These are phyloP conservation scores for Scedosporium apiospermum DNA, from an alignment of 2,329 filamentous ascomycete genomes.

Conservation along the genomic window DNA sequence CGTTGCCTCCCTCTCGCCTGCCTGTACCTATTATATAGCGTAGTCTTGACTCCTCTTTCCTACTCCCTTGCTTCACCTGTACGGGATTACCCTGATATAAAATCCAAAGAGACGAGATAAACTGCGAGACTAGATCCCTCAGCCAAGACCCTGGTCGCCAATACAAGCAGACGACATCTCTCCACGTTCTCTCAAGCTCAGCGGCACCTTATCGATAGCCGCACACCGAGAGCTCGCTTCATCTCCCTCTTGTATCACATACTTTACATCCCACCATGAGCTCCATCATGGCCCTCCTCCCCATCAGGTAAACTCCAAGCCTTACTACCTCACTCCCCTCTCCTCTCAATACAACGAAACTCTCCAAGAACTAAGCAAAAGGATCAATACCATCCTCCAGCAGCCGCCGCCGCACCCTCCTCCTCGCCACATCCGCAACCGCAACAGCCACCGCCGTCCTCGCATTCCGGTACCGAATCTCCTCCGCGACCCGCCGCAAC, in stretches of 20 bases:
- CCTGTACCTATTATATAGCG: no score
- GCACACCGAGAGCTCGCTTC: not conserved
- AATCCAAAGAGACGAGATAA: no score
- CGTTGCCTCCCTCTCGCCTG: not conserved
- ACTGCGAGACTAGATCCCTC: no score
- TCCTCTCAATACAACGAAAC: not conserved
- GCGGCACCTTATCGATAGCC: not conserved
- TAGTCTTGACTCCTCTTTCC: not conserved
- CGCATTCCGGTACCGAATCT: constrained; percentile 15
- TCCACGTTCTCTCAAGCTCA: no score
- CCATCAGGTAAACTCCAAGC: not conserved
- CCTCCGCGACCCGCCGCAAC: constrained; percentile 27
- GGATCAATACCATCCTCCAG: constrained; percentile 9
- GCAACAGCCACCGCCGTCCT: constrained; percentile 19
- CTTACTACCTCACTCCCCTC: not conserved
- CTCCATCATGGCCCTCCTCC: not conserved
- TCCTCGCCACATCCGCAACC: not conserved
- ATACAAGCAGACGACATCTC: not conserved
- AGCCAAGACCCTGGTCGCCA: not conserved
- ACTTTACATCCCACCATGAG: not conserved
- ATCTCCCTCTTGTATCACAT: not conserved
- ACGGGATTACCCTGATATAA: not conserved
- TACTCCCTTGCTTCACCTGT: not conserved
- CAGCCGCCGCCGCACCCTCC: constrained; percentile 21
- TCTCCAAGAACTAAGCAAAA: not conserved